A percentile compares a stretch with the other conserved stretches of the same genome.
phyloP scores from a whole-genome alignment of 805 yeast genomes.

The Saturnispora serradocipensis region DNA sequence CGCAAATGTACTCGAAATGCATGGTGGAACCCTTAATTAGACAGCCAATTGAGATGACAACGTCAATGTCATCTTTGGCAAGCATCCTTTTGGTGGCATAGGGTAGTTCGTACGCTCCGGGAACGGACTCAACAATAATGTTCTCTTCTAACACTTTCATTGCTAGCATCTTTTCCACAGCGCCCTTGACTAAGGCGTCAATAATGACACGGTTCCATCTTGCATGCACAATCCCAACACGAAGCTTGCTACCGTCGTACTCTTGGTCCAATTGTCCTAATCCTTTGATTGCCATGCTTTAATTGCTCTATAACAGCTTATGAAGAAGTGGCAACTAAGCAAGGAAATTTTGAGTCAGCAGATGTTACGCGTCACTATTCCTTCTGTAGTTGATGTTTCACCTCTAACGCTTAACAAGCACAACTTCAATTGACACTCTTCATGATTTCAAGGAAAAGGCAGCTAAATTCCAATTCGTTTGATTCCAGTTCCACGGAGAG shows the following conservation, averaged over 20 bases:
- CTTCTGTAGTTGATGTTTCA: background rate
- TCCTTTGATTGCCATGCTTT: slow-evolving; percentile 69
- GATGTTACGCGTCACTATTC: slow-evolving; percentile 1
- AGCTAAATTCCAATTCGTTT: background rate
- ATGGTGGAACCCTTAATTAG: slow-evolving; percentile 93
- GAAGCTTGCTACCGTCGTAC: slow-evolving; percentile 34
- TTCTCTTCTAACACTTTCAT: slow-evolving; percentile 70
- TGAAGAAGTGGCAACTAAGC: background rate
- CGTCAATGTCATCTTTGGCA: slow-evolving; percentile 54
- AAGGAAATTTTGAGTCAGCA: background rate
- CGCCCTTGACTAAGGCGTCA: slow-evolving; percentile 72
- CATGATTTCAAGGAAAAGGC: slow-evolving; percentile 4
- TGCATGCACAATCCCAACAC: slow-evolving; percentile 81
- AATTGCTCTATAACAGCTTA: background rate
- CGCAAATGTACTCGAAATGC: slow-evolving; percentile 98
- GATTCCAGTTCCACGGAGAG: background rate
- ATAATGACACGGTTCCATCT: slow-evolving; percentile 86
- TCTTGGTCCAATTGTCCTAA: slow-evolving; percentile 45
- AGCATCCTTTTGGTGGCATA: slow-evolving; percentile 55
- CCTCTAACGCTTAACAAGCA: background rate
- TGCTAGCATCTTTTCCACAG: slow-evolving; percentile 45
- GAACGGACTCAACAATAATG: slow-evolving; percentile 76
- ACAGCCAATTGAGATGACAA: slow-evolving; percentile 87
- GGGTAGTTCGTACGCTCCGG: slow-evolving; percentile 94
- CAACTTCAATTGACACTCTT: background rate